Base-by-base conservation (phyloP, 257 asterid species). In the Capsicum baccatum region DNA sequence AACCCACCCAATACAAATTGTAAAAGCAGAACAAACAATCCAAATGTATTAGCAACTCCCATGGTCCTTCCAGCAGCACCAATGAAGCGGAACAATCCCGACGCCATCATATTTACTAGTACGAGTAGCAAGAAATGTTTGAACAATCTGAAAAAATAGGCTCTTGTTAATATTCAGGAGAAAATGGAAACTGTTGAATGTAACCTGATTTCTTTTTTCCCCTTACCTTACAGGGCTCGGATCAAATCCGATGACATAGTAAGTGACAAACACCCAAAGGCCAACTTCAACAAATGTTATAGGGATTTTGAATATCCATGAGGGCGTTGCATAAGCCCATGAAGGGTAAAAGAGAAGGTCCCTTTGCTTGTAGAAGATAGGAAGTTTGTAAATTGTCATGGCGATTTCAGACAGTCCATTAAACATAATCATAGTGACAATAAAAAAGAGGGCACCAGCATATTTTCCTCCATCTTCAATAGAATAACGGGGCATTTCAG, bases 31-130 rank as follows among this genome's bases (percentile, higher is more conserved):
- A 92, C 88, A 86, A 90, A 92, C 80, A 89, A 64, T 56, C 97
- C 97, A 48, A 88, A 93, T 14, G 97, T 91, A 87, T 91, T 91
- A 2, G 97, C 94, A 11, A 93, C 80, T 57, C 89, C 83, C 95
- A 93, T 93, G 81, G 87, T 92, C 84, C 97, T 86, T 1, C 95
- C 95, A 2, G 87, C 91, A 26, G 94, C 91, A 16, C 94, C 95
- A 73, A 93, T 91, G 50, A 89, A 89, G 59, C 95, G 83, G 81
- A 93, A 93, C 92, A 93, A 74, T 15, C 89, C 92, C 9, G 87
- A 66, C 39, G 93, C 92, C 21, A 87, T 62, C 60, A 90, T 95
- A 71, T 83, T 80, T 19, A 90, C 71, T 33, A 76, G 1, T 42
- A 93, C 17, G 83, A 93, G 86, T 82, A 93, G 19, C 42, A 91